Percentiles rank a stretch among this genome's conserved stretches.
Evolutionary conservation across 176 grass and related monocot genomes (phyloP).

Genomic region (Elymus sibiricus): DNA sequence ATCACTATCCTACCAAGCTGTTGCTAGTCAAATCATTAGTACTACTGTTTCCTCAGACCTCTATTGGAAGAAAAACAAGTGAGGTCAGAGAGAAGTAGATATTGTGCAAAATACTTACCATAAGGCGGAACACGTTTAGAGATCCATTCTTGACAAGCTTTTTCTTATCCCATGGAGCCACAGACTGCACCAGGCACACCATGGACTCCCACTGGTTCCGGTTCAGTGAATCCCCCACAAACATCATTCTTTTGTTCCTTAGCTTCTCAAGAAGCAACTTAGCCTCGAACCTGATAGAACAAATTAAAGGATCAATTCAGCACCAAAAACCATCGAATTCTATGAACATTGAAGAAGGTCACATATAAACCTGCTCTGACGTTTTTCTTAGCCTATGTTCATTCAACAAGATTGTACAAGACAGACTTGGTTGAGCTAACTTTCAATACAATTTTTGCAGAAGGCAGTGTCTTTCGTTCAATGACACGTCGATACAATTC

Average conservation of each 20-base stretch:
- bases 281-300: slow-evolving; percentile 48
- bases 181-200: slow-evolving; percentile 69
- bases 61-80: neutral
- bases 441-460: neutral
- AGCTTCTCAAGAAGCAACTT: slow-evolving; percentile 55
- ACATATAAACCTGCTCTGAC: neutral
- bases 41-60: neutral
- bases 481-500: too few species aligned
- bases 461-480: neutral
- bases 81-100: neutral
- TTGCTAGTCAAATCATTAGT: slow-evolving; percentile 3
- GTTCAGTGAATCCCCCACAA: slow-evolving; percentile 76
- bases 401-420: slow-evolving; percentile 2
- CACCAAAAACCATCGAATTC: neutral
- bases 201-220: slow-evolving; percentile 87
- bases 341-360: neutral
- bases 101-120: slow-evolving; percentile 29
- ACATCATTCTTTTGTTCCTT: slow-evolving; percentile 68
- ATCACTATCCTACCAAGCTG: neutral
- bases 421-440: neutral
- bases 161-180: slow-evolving; percentile 51
- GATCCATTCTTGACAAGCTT: slow-evolving; percentile 69
- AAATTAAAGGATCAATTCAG: slow-evolving; percentile 7
- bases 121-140: slow-evolving; percentile 58
- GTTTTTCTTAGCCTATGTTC: neutral